Evolutionary conservation across 805 yeast species (phyloP).

Genomic region (Cyberlindnera xylosilytica): DNA sequence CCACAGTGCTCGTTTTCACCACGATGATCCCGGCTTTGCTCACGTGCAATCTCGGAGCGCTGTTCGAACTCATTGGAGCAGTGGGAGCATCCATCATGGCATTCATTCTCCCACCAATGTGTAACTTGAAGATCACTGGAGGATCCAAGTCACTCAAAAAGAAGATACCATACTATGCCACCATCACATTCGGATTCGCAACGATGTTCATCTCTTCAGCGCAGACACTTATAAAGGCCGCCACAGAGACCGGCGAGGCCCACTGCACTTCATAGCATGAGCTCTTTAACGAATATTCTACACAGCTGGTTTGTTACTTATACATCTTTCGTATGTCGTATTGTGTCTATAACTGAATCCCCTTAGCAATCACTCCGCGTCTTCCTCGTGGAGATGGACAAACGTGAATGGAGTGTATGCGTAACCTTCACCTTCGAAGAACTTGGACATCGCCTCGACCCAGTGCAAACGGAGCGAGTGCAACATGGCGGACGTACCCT

Average conservation of each 20-base stretch:
- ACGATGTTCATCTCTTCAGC: slow-evolving; percentile 81
- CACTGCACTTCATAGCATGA: slow-evolving; percentile 16
- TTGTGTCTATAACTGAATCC: too few species aligned
- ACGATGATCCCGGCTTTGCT: slow-evolving; percentile 75
- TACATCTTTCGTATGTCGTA: too few species aligned
- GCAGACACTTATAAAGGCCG: slow-evolving; percentile 54
- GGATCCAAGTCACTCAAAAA: slow-evolving; percentile 37
- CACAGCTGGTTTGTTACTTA: too few species aligned
- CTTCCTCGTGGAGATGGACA: slow-evolving; percentile 16
- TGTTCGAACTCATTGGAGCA: slow-evolving; percentile 87
- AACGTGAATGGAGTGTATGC: slow-evolving; percentile 86
- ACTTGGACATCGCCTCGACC: slow-evolving; percentile 99
- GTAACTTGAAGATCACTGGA: slow-evolving; percentile 64
- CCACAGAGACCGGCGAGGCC: slow-evolving; percentile 13
- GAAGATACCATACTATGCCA: slow-evolving; percentile 54
- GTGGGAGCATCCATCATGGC: slow-evolving; percentile 93
- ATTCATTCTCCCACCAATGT: slow-evolving; percentile 84
- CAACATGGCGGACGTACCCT: slow-evolving; percentile 98
- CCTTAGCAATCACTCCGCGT: not conserved
- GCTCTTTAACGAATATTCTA: too few species aligned
- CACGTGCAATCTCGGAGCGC: slow-evolving; percentile 87
- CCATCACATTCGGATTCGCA: slow-evolving; percentile 67
- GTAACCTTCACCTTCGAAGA: slow-evolving; percentile 94
- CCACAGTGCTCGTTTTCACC: slow-evolving; percentile 58
- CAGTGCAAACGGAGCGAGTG: slow-evolving; percentile 97